phyloP scores from a whole-genome alignment of 345 rosid genomes.

The Cochlearia excelsa region DNA sequence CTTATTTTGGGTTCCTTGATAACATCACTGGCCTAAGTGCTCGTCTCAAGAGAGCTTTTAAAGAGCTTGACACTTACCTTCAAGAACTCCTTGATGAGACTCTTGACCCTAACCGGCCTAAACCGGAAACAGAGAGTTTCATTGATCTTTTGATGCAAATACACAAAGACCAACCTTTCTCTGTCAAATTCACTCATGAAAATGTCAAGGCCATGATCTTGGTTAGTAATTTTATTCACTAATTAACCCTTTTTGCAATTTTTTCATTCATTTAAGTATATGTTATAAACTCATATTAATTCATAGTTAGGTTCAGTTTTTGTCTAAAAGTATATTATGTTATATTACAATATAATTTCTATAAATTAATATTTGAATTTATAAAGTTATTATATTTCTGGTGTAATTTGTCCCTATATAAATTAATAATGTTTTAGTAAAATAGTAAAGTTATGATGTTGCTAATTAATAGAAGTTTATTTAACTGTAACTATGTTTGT shows the following conservation, averaged over 20 bases:
- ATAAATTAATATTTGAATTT: too few relatives aligned
- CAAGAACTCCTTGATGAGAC: constrained; percentile 39
- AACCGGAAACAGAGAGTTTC: constrained; percentile 36
- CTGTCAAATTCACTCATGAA: constrained; percentile 31
- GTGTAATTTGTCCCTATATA: too few relatives aligned
- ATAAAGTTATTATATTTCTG: too few relatives aligned
- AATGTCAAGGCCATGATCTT: constrained; percentile 40
- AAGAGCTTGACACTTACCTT: constrained; percentile 36
- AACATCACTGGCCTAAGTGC: constrained; percentile 33
- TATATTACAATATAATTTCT: too few relatives aligned
- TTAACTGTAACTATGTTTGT: background rate
- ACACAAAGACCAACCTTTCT: constrained; percentile 33
- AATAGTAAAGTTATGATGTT: too few relatives aligned
- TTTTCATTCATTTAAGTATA: too few relatives aligned
- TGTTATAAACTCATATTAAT: too few relatives aligned
- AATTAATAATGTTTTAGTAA: too few relatives aligned
- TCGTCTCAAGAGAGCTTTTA: constrained; percentile 34
- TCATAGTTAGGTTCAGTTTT: too few relatives aligned
- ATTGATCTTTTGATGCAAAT: constrained; percentile 34
- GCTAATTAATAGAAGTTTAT: too few relatives aligned
- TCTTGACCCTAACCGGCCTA: constrained; percentile 39
- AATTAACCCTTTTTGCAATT: too few relatives aligned
- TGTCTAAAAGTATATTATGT: too few relatives aligned
- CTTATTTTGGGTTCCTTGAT: constrained; percentile 39
- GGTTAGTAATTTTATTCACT: constrained; percentile 21